Evolutionary conservation across 1,139 yeast species (phyloP).

Genomic region (Candida smagusa): DNA sequence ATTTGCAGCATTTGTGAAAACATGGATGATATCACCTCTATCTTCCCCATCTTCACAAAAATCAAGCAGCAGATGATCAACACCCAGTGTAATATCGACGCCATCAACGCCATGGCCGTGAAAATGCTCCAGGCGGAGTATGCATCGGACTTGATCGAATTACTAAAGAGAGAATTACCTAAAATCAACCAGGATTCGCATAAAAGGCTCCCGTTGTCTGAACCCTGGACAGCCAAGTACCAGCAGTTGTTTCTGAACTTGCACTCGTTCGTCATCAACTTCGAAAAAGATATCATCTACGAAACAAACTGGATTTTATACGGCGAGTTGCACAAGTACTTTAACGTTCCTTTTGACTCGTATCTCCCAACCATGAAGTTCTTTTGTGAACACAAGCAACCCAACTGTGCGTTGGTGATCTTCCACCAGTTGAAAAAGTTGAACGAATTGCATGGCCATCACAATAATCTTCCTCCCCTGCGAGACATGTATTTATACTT

Average conservation of each 20-base stretch:
- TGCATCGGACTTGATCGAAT: constrained; percentile 57
- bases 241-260: constrained; percentile 35
- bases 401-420: constrained; percentile 62
- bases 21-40: constrained; percentile 18
- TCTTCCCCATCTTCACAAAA: constrained; percentile 33
- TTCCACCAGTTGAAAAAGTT: constrained; percentile 62
- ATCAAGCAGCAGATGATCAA: constrained; percentile 39
- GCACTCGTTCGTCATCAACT: constrained; percentile 44
- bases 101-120: constrained; percentile 46
- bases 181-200: constrained; percentile 35
- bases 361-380: constrained; percentile 60
- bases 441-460: constrained; percentile 51
- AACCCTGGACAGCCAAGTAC: constrained; percentile 28
- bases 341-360: constrained; percentile 56
- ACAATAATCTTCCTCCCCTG: constrained; percentile 54
- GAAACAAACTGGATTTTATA: constrained; percentile 66
- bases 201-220: constrained; percentile 26
- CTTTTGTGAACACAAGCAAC: constrained; percentile 55
- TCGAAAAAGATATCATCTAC: constrained; percentile 35
- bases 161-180: constrained; percentile 60
- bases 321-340: constrained; percentile 55
- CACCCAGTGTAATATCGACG: constrained; percentile 27
- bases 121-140: constrained; percentile 47
- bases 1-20: constrained; percentile 22
- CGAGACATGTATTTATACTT: constrained; percentile 61